Conservation (phyloP, 2,329 filamentous ascomycete genomes). For the Pseudocercospora fijiensis region DNA sequence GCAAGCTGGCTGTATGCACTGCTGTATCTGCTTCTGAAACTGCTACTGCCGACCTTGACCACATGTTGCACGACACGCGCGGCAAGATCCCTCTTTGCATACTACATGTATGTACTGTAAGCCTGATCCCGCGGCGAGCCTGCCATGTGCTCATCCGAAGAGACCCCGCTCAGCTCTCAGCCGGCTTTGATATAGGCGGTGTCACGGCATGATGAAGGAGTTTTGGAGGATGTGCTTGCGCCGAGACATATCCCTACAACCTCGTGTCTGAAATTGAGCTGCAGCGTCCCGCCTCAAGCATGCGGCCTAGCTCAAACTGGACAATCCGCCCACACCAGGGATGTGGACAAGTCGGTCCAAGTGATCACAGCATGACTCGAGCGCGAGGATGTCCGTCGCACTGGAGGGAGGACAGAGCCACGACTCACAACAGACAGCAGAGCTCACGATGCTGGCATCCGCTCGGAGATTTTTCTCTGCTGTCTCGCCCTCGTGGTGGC, state of each 20-base stretch:
- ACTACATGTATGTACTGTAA: not conserved
- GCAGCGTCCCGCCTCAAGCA: constrained; percentile 21
- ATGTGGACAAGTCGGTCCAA: constrained; percentile 16
- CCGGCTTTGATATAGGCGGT: constrained; percentile 16
- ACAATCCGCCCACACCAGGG: constrained; percentile 11
- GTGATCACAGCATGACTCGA: constrained; percentile 24
- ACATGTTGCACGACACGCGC: constrained; percentile 2
- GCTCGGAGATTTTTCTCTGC: constrained; percentile 24
- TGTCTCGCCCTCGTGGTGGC: constrained; percentile 16
- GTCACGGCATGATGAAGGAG: constrained; percentile 16
- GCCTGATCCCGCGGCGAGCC: not conserved
- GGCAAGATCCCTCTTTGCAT: not conserved
- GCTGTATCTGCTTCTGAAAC: constrained; percentile 9
- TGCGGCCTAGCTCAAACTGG: constrained; percentile 17
- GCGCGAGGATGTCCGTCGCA: constrained; percentile 26
- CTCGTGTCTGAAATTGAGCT: constrained; percentile 28
- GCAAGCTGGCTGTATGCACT: not conserved
- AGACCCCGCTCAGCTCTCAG: constrained; percentile 15
- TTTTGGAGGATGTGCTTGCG: constrained; percentile 14
- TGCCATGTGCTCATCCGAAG: constrained; percentile 9
- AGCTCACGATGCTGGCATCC: constrained; percentile 15
- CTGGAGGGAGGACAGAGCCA: constrained; percentile 12
- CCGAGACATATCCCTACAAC: constrained; percentile 23
- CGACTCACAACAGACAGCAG: constrained; percentile 13
- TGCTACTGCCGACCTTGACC: constrained; percentile 10